These are phyloP conservation scores for Kitagawia praeruptora DNA, from an alignment of 129 eudicot genomes.

Conservation along the genomic window DNA sequence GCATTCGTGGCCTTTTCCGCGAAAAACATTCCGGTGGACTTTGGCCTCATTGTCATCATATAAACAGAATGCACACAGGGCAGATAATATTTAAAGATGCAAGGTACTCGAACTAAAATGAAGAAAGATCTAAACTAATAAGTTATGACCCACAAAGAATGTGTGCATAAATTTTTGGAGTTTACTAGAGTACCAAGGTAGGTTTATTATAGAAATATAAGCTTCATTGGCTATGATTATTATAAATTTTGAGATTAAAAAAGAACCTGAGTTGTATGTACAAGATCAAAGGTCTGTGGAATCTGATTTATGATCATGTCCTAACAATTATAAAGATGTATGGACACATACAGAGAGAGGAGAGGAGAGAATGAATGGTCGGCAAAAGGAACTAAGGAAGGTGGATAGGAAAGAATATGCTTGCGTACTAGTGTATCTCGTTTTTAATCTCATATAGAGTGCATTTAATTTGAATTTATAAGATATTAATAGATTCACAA, in stretches of 20 bases:
- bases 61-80: slow-evolving; percentile 21
- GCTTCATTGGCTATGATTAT: background rate
- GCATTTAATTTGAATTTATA: no score
- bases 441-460: background rate
- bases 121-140: slow-evolving; percentile 61
- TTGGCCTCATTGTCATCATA: slow-evolving; percentile 46
- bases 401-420: slow-evolving; percentile 5
- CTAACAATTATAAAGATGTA: background rate
- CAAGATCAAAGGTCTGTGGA: background rate
- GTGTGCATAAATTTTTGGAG: slow-evolving; percentile 2
- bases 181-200: background rate
- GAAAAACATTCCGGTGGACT: slow-evolving; percentile 25
- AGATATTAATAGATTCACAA: background rate
- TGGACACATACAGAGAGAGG: background rate
- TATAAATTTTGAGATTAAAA: background rate
- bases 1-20: slow-evolving; percentile 25
- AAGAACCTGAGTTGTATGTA: background rate
- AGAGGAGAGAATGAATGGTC: slow-evolving; percentile 4
- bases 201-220: background rate
- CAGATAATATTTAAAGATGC: slow-evolving; percentile 12
- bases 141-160: slow-evolving; percentile 54
- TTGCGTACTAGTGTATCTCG: background rate
- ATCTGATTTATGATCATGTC: background rate
- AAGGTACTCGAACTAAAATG: slow-evolving; percentile 43
- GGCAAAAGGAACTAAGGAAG: slow-evolving; percentile 9